Evolutionary conservation across 495 filamentous ascomycete species (phyloP).

Genomic region (Neurospora sp.): DNA sequence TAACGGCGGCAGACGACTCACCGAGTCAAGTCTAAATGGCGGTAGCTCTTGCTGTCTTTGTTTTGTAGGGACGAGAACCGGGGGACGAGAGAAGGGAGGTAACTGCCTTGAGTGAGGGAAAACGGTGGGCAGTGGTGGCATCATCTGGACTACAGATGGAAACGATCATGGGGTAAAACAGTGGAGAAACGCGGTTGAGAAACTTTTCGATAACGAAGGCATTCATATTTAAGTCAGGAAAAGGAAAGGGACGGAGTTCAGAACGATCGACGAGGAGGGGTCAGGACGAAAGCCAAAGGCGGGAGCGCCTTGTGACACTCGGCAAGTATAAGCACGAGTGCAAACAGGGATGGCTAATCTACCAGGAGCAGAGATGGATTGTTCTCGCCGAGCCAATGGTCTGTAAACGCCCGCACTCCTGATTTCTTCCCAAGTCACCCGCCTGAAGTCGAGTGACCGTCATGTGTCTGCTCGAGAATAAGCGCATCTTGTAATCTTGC

Average conservation of each 20-base stretch:
- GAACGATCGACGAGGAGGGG: neutral
- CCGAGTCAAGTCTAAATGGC: neutral
- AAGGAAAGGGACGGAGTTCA: neutral
- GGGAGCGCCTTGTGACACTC: neutral
- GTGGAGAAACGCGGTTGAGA: neutral
- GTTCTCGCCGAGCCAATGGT: too few species aligned
- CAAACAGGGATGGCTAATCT: too few species aligned
- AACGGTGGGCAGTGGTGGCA: neutral
- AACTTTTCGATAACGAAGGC: neutral
- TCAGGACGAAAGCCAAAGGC: neutral
- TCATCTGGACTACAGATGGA: neutral
- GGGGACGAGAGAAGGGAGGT: neutral
- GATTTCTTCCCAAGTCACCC: too few species aligned
- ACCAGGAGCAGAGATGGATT: too few species aligned
- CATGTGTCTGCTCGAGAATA: too few species aligned
- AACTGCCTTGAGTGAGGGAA: neutral
- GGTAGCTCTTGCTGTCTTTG: neutral
- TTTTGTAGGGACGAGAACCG: neutral
- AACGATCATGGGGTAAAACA: neutral
- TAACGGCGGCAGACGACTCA: neutral
- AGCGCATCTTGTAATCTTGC: too few species aligned
- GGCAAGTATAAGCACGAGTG: too few species aligned
- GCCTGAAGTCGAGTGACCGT: too few species aligned
- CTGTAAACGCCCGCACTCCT: too few species aligned
- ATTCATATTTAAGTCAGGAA: neutral